Percentiles rank a stretch among this genome's conserved stretches.
phyloP scores from a whole-genome alignment of 495 filamentous ascomycete species.

The Zalerion maritima region DNA sequence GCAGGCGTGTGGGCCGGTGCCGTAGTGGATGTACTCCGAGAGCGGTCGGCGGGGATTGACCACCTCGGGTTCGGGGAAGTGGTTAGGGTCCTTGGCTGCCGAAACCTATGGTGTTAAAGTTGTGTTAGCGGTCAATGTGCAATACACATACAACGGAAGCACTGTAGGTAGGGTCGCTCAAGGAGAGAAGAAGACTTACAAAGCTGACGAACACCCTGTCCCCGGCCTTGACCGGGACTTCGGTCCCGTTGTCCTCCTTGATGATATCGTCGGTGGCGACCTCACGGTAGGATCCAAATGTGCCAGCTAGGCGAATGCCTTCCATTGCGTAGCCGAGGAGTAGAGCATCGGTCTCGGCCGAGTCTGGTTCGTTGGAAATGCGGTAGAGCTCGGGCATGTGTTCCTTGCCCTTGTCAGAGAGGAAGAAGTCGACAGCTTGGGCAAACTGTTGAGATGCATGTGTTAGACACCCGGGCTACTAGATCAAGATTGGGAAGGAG shows the following conservation, averaged over 20 bases:
- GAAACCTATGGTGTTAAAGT: constrained; percentile 36
- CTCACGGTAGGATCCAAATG: constrained; percentile 37
- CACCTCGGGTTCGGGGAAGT: constrained; percentile 54
- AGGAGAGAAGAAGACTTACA: constrained; percentile 20
- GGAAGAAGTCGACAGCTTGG: constrained; percentile 68
- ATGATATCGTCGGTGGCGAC: constrained; percentile 30
- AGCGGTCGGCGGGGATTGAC: constrained; percentile 54
- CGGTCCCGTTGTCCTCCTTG: constrained; percentile 33
- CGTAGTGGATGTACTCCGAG: constrained; percentile 54
- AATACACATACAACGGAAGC: constrained; percentile 14
- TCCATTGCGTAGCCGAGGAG: constrained; percentile 40
- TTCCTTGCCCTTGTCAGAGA: constrained; percentile 35
- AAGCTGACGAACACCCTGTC: constrained; percentile 37
- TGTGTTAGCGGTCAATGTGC: constrained; percentile 36
- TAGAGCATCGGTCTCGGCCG: constrained; percentile 18
- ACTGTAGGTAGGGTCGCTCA: constrained; percentile 10
- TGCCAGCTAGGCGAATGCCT: constrained; percentile 32
- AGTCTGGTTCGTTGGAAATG: constrained; percentile 25
- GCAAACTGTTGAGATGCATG: too few species aligned
- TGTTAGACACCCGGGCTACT: too few species aligned
- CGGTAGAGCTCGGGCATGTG: constrained; percentile 45
- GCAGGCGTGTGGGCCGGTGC: constrained; percentile 44
- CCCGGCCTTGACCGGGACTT: constrained; percentile 24
- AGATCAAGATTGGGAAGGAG: too few species aligned
- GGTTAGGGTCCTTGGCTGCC: constrained; percentile 42